A percentile compares a stretch with the other conserved stretches of the same genome.
Evolutionary conservation across 1,284 basidiomycete species (phyloP).

Genomic region (Ganoderma sp.): DNA sequence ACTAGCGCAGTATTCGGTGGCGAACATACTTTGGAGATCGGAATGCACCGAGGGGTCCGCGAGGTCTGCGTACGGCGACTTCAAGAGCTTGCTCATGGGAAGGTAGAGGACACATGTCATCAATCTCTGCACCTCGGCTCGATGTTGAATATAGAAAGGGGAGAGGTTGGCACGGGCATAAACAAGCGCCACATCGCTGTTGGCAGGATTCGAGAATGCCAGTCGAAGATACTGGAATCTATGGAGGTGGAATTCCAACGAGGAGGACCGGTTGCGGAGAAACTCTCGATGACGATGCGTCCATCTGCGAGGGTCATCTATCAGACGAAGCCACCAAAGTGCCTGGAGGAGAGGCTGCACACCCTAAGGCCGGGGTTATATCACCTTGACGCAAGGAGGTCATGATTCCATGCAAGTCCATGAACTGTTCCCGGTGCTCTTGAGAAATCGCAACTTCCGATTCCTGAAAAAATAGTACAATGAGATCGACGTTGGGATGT

Average conservation of each 20-base stretch:
- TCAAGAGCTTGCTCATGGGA: slow-evolving; percentile 64
- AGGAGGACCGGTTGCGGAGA: slow-evolving; percentile 70
- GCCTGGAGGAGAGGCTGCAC: slow-evolving; percentile 37
- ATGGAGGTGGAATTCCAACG: slow-evolving; percentile 87
- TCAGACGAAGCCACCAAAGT: slow-evolving; percentile 18
- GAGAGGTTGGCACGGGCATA: slow-evolving; percentile 79
- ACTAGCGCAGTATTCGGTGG: slow-evolving; percentile 87
- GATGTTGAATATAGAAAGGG: slow-evolving; percentile 70
- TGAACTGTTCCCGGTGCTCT: slow-evolving; percentile 65
- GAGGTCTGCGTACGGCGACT: slow-evolving; percentile 78
- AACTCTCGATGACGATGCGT: slow-evolving; percentile 69
- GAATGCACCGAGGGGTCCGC: slow-evolving; percentile 71
- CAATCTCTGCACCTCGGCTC: slow-evolving; percentile 76
- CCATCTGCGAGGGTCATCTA: slow-evolving; percentile 62
- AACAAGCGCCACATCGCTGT: slow-evolving; percentile 63
- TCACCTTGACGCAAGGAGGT: slow-evolving; percentile 70
- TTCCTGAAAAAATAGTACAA: slow-evolving; percentile 56
- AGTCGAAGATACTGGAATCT: slow-evolving; percentile 84
- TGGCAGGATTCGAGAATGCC: slow-evolving; percentile 64
- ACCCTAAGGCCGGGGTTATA: slow-evolving; percentile 78
- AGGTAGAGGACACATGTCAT: slow-evolving; percentile 78
- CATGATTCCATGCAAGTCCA: slow-evolving; percentile 77
- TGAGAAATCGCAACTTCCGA: slow-evolving; percentile 65
- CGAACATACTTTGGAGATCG: slow-evolving; percentile 83
- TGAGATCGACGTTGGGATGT: neutral